phyloP scores from a whole-genome alignment of 148 eudicot species.

The Pouteria glomerata region DNA sequence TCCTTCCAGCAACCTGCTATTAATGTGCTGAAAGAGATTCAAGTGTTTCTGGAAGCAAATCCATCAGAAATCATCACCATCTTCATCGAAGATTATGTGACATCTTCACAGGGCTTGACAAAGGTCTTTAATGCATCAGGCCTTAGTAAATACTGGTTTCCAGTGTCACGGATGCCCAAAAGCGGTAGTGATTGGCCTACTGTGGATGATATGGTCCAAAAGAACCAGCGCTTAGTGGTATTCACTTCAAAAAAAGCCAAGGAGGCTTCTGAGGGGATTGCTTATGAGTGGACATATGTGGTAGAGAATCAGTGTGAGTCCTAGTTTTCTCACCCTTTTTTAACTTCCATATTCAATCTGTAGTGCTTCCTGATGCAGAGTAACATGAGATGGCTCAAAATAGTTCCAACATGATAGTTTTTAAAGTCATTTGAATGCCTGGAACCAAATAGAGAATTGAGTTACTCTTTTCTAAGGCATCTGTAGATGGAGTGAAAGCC shows the following conservation, averaged over 20 bases:
- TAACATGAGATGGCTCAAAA: too few relatives aligned
- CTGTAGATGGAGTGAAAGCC: too few relatives aligned
- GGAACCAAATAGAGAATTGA: too few relatives aligned
- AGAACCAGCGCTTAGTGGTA: conserved; percentile 74
- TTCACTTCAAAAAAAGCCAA: conserved; percentile 67
- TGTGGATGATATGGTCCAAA: conserved; percentile 72
- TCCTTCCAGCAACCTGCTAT: conserved; percentile 81
- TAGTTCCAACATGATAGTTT: too few relatives aligned
- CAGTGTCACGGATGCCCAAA: conserved; percentile 77
- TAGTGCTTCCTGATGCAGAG: too few relatives aligned
- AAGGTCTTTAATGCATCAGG: conserved; percentile 72
- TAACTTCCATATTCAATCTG: too few relatives aligned
- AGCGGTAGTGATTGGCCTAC: conserved; percentile 80
- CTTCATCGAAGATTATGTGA: conserved; percentile 87
- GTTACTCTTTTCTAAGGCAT: too few relatives aligned
- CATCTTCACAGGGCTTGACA: conserved; percentile 57
- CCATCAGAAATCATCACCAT: conserved; percentile 79
- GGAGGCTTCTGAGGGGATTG: conserved; percentile 80
- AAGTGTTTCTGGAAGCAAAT: conserved; percentile 51
- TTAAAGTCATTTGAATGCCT: too few relatives aligned
- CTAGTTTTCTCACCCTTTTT: background rate
- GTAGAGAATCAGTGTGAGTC: conserved; percentile 84
- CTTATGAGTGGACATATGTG: conserved; percentile 78
- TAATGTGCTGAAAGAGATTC: conserved; percentile 67
- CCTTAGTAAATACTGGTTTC: conserved; percentile 59